Evolutionary conservation across 1,139 yeast genomes (phyloP), one percentile per base, ranked within the genome.

Genomic region (Scheffersomyces insectosa): DNA sequence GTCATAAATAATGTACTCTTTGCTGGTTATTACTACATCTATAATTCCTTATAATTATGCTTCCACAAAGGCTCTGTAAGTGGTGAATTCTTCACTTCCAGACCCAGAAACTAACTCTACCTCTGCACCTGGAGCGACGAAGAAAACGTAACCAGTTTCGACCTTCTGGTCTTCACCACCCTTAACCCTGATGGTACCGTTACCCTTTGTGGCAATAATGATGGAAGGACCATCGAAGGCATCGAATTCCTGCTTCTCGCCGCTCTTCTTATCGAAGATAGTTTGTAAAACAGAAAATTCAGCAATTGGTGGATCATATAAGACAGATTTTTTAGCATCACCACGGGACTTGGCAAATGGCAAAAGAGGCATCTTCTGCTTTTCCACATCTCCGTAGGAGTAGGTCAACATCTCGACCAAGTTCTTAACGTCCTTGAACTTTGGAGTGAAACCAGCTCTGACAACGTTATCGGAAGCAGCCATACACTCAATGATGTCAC

Each of bases 401-500:
- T 91, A 93, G 3, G 97, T 91, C 65, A 93, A 80, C 95, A 88
- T 89, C 42, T 79, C 82, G 33, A 93, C 98, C 62, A 93, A 79
- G 60, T 87, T 88, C 50, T 84, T 70, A 44, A 93, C 98, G 65
- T 95, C 99, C 70, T 91, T 93, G 73, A 91, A 93, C 68, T 95
- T 93, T 46, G 99, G 99, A 11, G 99, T 93, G 74, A 93, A 93
- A 8, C 99, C 99, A 6, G 98, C 96, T 67, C 99, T 83, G 38
- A 93, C 97, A 46, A 93, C 99, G 60, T 93, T 93, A 65, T 93
- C 99, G 33, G 96, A 85, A 10, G 98, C 97, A 40, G 99, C 99
- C 99, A 93, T 93, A 73, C 99, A 95, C 70, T 93, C 99, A 59
- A 93, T 91, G 55, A 93, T 93, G 65, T 93, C 98, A 52, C 99